These are phyloP conservation scores for Populus hybrid DNA, from an alignment of 441 rosid species.

Conservation along the genomic window DNA sequence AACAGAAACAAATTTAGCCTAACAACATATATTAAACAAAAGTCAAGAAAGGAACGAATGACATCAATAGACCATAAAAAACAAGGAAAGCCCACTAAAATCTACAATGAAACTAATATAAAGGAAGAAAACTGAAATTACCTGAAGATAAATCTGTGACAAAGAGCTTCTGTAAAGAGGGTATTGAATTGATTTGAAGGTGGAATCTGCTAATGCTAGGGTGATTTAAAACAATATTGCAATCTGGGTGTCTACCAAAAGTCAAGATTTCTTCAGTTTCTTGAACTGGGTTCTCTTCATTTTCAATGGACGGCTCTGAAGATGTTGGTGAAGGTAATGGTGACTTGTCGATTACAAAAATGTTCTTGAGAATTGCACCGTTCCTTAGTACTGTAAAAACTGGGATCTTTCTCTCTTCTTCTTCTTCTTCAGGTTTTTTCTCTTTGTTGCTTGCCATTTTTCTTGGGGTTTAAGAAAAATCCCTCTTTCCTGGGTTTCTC, in stretches of 20 bases:
- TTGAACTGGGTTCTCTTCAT: constrained; percentile 14
- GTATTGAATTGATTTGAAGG: constrained; percentile 59
- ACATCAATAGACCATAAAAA: background rate
- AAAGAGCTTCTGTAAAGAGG: constrained; percentile 53
- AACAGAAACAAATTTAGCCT: background rate
- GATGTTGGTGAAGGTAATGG: constrained; percentile 16
- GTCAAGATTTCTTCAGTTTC: constrained; percentile 56
- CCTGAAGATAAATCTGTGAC: constrained; percentile 79
- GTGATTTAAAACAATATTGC: constrained; percentile 70
- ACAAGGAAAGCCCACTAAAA: constrained; percentile 3
- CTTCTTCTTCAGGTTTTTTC: constrained; percentile 4
- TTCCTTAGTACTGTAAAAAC: constrained; percentile 75
- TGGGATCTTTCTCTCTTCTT: constrained; percentile 54
- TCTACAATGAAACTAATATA: background rate
- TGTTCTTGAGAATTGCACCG: constrained; percentile 79
- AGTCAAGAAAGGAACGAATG: background rate
- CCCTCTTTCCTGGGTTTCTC: constrained; percentile 1
- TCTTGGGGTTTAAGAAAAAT: background rate
- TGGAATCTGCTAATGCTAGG: constrained; percentile 94
- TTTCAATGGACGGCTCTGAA: constrained; percentile 11
- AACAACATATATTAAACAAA: too few species aligned
- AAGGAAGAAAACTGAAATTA: constrained; percentile 21
- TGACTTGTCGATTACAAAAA: constrained; percentile 58
- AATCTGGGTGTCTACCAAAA: constrained; percentile 89
- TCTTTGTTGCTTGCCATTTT: constrained; percentile 34